Evolutionary conservation across 306 rosid genomes (phyloP).

Genomic region (Crotalaria pallida): DNA sequence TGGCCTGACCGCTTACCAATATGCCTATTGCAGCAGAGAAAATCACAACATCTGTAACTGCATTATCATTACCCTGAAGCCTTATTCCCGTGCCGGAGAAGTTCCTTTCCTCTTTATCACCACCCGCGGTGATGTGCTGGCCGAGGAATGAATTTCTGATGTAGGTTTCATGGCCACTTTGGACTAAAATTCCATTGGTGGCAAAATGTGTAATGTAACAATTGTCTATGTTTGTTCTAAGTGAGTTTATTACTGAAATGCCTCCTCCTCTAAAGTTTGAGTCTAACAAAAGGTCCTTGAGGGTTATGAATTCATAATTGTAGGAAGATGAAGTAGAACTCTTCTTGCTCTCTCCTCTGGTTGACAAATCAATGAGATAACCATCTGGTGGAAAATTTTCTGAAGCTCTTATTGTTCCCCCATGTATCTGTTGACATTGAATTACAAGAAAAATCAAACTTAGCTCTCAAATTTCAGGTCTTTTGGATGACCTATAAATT

Average conservation of each 20-base stretch:
- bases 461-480: neutral
- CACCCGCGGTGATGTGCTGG: conserved; percentile 82
- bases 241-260: conserved; percentile 61
- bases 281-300: conserved; percentile 64
- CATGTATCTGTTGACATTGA: conserved; percentile 56
- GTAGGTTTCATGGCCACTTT: conserved; percentile 74
- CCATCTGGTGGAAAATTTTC: conserved; percentile 50
- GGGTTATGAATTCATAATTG: conserved; percentile 70
- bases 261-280: conserved; percentile 83
- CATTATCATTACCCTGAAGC: conserved; percentile 73
- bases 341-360: conserved; percentile 4
- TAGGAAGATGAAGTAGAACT: conserved; percentile 46
- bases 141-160: conserved; percentile 74
- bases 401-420: conserved; percentile 79
- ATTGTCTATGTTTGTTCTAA: conserved; percentile 66
- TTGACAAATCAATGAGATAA: conserved; percentile 60
- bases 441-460: neutral
- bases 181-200: conserved; percentile 62
- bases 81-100: conserved; percentile 79
- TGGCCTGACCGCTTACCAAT: conserved; percentile 66
- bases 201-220: conserved; percentile 83
- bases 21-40: conserved; percentile 74
- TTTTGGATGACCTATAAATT: neutral
- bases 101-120: conserved; percentile 40
- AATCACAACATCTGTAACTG: conserved; percentile 76